phyloP scores from a whole-genome alignment of 306 rosid species.

The Ceratonia siliqua region DNA sequence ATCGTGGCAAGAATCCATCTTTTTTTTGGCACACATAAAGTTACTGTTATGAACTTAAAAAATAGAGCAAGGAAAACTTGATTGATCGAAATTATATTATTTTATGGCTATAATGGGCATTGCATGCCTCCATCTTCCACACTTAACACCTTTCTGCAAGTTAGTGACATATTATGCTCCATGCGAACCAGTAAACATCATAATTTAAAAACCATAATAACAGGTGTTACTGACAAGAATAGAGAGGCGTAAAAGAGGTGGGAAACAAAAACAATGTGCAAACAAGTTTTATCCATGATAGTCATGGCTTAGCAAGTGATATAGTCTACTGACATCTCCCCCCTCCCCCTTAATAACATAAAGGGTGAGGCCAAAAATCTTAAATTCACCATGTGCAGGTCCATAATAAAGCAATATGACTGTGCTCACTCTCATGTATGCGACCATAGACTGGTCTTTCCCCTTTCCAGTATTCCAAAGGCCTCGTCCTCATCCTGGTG shows the following conservation, averaged over 20 bases:
- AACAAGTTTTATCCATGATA: background rate
- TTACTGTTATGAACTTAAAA: no score
- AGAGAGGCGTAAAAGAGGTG: background rate
- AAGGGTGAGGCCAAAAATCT: constrained; percentile 3
- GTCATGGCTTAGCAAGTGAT: background rate
- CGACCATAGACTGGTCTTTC: constrained; percentile 80
- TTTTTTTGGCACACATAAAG: no score
- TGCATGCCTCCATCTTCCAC: no score
- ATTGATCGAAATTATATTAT: no score
- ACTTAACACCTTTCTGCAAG: no score
- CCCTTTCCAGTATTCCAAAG: constrained; percentile 91
- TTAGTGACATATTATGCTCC: no score
- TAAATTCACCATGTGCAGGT: background rate
- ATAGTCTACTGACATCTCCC: background rate
- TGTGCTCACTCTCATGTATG: constrained; percentile 65
- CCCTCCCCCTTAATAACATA: background rate
- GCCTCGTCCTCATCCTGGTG: constrained; percentile 79
- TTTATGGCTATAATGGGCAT: no score
- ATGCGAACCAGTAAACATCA: no score
- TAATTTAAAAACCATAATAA: background rate
- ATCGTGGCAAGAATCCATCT: background rate
- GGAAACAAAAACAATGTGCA: background rate
- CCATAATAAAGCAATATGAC: background rate
- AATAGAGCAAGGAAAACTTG: no score
- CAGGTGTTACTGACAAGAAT: background rate